Base-by-base conservation (phyloP, 1,139 yeast genomes). In the Debaryomycetaceae sp. region DNA sequence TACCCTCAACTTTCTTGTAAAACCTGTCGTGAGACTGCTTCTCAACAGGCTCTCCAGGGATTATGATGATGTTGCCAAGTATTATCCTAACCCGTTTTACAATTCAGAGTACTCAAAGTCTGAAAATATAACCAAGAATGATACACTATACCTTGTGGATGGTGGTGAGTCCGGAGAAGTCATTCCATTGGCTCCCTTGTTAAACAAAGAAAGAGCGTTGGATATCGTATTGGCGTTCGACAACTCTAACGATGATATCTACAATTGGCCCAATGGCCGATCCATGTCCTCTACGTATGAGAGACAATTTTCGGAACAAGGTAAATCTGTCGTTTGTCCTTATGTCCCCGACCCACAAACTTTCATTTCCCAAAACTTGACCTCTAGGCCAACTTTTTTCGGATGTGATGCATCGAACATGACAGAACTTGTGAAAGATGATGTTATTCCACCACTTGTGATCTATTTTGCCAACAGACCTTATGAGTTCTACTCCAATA, bases 311-410 rank as follows among this genome's bases (percentile, higher is more conserved):
- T 63, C 69, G 8, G 37, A 62, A 5, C 83, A 79, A 57, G 87
- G 83, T 11, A 73, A 76, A 46, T 75, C 77, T 34, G 74, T 80
- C 31, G 68, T 84, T 6, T 86, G 85, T 75, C 96, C 96, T 20
- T 80, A 83, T 53, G 90, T 87, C 42, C 96, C 96, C n/a, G 87
- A 78, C 55, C 66, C 63, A 27, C 68, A 75, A 42, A 80, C 91
- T 0, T 86, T 87, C 50, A 51, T 60, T 24, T 63, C 65, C 43
- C 57, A 64, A 42, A 68, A 67, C 49, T 63, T 72, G 50, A 69
- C 76, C 4, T 65, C 75, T 6, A 66, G 57, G 50, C 78, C 78
- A 24, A 65, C 74, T 0, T 72, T 72, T 49, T 72, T 72, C 47
- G 78, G 78, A 4, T 72, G 78, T 54, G 66, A 70, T 47, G 76